Evolutionary conservation across 768 basidiomycete species (phyloP).

Genomic region (Tulasnella sp.): DNA sequence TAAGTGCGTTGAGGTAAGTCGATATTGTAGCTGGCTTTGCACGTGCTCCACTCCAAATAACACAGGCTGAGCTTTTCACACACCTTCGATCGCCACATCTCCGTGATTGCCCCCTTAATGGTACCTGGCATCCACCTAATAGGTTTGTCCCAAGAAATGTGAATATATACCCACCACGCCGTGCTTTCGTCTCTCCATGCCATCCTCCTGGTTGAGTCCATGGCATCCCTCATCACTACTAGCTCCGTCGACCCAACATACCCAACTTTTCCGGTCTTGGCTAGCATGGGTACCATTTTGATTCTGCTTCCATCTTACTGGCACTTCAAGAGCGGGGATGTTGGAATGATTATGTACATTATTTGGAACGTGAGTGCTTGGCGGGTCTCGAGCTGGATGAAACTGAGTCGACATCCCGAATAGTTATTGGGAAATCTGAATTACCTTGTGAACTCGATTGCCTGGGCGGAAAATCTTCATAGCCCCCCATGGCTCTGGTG

Average conservation of each 20-base stretch:
- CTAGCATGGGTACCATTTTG: background rate
- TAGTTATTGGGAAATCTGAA: slow-evolving; percentile 39
- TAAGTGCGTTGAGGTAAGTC: too few species aligned
- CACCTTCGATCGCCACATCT: too few species aligned
- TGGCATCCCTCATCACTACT: background rate
- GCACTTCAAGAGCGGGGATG: slow-evolving; percentile 10
- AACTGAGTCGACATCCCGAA: background rate
- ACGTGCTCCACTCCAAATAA: too few species aligned
- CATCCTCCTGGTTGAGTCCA: too few species aligned
- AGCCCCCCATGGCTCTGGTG: slow-evolving; percentile 56
- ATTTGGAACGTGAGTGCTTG: slow-evolving; percentile 1
- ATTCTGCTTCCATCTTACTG: background rate
- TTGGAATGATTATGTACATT: background rate
- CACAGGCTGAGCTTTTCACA: too few species aligned
- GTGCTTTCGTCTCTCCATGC: too few species aligned
- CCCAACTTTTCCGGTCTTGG: background rate
- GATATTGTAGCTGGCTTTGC: too few species aligned
- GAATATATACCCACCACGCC: too few species aligned
- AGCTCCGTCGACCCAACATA: background rate
- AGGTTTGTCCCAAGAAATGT: too few species aligned
- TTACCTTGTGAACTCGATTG: slow-evolving; percentile 48
- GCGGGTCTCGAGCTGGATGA: background rate
- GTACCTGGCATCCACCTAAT: too few species aligned
- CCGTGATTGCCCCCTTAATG: too few species aligned
- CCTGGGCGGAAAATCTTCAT: slow-evolving; percentile 50